Base-by-base conservation (phyloP, 1,284 basidiomycete genomes). In the Leccinum insolens region DNA sequence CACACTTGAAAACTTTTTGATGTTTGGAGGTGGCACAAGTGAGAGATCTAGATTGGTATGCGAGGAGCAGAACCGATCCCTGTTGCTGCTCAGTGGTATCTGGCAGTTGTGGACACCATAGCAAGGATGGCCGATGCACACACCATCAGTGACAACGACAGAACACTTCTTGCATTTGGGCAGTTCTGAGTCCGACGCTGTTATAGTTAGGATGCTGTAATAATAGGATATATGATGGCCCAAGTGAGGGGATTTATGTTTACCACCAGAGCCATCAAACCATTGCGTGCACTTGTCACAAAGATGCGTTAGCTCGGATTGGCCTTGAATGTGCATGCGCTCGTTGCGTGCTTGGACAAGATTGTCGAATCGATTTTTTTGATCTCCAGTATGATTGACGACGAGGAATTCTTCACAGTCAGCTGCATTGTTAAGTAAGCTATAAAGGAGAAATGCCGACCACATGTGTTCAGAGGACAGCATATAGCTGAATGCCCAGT, bases 121-220 rank as follows among this genome's bases (percentile, higher is more conserved):
- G 9, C 46, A 49, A 7, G 17, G 46, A n/a, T 20, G 46, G 46
- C 46, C 7, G n/a, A 80, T 70, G 1, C 74, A 72, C 3, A 80
- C 60, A 0, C 76, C 75, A 68, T 81, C 77, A 7, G 68, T 74
- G 1, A 79, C 71, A 3, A 76, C 67, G 14, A 72, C 73, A 0
- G 63, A 69, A 4, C 67, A 63, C 61, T 68, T 73, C n/a, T n/a
- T n/a, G 46, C n/a, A 12, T 12, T 62, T 3, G 2, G 37, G 37
- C 37, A 39, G 37, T 37, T 37, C 37, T 12, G 49, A 25, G 22
- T 25, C 28, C 28, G 7, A 31, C 7, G 7, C 64, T 67, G 52
- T 3, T 7, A 20, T 20, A n/a, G 17, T 49, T 11, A 17, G 9
- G 37, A 22, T 52, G 20, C 20, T 20, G 37, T 52, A 20, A n/a